Percentiles rank a stretch among this genome's conserved stretches.
Evolutionary conservation across 208 protist species (phyloP).

Genomic region (Vickermania spadyakhi): DNA sequence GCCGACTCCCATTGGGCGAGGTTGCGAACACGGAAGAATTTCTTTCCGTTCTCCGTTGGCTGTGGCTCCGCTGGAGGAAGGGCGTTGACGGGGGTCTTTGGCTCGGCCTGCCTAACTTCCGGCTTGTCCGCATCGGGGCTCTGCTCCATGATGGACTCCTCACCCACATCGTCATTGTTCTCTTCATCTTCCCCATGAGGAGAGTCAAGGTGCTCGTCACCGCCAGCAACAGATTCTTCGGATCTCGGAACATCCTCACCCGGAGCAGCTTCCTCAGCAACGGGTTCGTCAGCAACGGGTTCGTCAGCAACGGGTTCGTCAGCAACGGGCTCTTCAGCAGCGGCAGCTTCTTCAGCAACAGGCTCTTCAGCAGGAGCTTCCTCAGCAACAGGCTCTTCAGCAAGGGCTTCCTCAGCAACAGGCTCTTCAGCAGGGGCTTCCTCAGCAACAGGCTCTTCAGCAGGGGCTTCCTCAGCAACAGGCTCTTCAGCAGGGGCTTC

Average conservation of each 20-base stretch:
- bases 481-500: neutral
- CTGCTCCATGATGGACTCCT: neutral
- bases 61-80: neutral
- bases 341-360: neutral
- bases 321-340: neutral
- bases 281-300: neutral
- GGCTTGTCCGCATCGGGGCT: neutral
- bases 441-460: neutral
- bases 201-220: too few species aligned
- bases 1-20: conserved; percentile 17
- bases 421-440: neutral
- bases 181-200: neutral
- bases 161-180: neutral
- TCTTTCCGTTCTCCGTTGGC: neutral
- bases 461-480: neutral
- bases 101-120: neutral
- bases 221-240: neutral
- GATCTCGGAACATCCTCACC: neutral
- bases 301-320: neutral
- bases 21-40: neutral
- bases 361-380: neutral
- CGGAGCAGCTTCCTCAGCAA: neutral
- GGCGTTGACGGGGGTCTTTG: neutral
- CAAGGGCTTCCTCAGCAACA: neutral
- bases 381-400: conserved; percentile 2